Evolutionary conservation across 2,329 filamentous ascomycete species (phyloP).

Genomic region (Aspergillus niger): DNA sequence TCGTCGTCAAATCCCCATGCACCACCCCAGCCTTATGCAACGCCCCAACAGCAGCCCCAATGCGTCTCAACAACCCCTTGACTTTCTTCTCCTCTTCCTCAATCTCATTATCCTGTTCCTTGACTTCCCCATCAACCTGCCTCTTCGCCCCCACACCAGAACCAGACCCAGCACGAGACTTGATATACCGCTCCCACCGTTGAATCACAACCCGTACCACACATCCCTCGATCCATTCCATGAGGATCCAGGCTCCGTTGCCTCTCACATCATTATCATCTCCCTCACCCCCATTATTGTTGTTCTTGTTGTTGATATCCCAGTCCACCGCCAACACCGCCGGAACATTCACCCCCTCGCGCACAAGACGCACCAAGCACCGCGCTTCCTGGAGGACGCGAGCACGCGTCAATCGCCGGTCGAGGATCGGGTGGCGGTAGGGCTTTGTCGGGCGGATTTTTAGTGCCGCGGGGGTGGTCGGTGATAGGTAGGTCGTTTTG

Average conservation of each 20-base stretch:
- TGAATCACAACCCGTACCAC: constrained; percentile 72
- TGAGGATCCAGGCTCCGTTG: constrained; percentile 75
- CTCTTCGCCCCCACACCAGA: too few species aligned
- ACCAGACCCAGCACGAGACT: background rate
- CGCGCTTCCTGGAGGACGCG: constrained; percentile 87
- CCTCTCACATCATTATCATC: constrained; percentile 57
- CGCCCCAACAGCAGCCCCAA: constrained; percentile 70
- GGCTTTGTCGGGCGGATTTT: constrained; percentile 91
- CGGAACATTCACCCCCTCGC: constrained; percentile 80
- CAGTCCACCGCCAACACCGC: constrained; percentile 71
- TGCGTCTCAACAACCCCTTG: constrained; percentile 65
- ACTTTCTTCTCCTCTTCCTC: constrained; percentile 54
- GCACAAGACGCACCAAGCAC: constrained; percentile 74
- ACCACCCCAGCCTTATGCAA: constrained; percentile 85
- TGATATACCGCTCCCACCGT: constrained; percentile 61
- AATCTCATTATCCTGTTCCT: constrained; percentile 12
- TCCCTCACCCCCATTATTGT: too few species aligned
- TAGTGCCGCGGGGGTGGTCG: constrained; percentile 70
- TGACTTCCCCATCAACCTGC: constrained; percentile 32
- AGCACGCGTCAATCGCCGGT: constrained; percentile 81
- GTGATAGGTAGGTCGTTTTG: constrained; percentile 75
- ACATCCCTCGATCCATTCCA: constrained; percentile 79
- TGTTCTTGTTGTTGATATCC: constrained; percentile 30
- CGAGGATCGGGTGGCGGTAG: constrained; percentile 88
- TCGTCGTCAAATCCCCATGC: constrained; percentile 95